Conservation (phyloP, 225 moss, liverwort and hornwort species). For the Bryum argenteum region DNA sequence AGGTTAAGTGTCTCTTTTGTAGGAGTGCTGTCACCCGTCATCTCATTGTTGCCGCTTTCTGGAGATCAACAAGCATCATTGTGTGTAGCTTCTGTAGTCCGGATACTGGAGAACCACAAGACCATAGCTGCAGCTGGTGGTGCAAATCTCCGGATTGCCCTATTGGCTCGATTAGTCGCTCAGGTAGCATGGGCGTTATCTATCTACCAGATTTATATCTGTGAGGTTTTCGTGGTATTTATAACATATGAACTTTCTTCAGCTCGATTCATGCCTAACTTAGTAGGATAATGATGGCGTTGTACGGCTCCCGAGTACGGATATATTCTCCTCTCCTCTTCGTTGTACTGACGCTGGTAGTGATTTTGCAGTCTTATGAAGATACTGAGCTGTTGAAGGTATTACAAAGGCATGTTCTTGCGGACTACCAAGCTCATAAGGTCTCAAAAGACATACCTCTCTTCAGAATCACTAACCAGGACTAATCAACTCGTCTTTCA, state of each 20-base stretch:
- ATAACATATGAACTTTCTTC: not conserved
- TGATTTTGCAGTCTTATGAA: conserved; percentile 69
- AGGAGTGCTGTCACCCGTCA: conserved; percentile 69
- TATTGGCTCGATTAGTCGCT: conserved; percentile 89
- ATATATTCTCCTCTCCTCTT: not conserved
- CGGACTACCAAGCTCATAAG: conserved; percentile 96
- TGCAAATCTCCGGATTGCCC: conserved; percentile 81
- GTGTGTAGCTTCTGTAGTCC: conserved; percentile 85
- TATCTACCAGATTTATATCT: conserved; percentile 13
- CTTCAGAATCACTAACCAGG: conserved; percentile 1
- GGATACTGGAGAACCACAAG: conserved; percentile 94
- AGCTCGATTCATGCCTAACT: not conserved
- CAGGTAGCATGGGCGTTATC: conserved; percentile 54
- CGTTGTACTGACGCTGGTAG: conserved; percentile 26
- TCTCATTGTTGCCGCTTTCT: conserved; percentile 79
- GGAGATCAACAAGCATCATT: conserved; percentile 83
- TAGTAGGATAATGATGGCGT: conserved; percentile 1
- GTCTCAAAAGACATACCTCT: conserved; percentile 25
- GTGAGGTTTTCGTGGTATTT: conserved; percentile 3
- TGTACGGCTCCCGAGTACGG: not conserved
- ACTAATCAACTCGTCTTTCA: conserved; percentile 11
- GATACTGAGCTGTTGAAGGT: conserved; percentile 83
- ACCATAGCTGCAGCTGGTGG: conserved; percentile 91
- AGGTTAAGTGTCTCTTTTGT: conserved; percentile 41
- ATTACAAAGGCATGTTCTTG: conserved; percentile 87